Conservation (phyloP, 2,329 filamentous ascomycete genomes). For the Calonectria multiphialidica region DNA sequence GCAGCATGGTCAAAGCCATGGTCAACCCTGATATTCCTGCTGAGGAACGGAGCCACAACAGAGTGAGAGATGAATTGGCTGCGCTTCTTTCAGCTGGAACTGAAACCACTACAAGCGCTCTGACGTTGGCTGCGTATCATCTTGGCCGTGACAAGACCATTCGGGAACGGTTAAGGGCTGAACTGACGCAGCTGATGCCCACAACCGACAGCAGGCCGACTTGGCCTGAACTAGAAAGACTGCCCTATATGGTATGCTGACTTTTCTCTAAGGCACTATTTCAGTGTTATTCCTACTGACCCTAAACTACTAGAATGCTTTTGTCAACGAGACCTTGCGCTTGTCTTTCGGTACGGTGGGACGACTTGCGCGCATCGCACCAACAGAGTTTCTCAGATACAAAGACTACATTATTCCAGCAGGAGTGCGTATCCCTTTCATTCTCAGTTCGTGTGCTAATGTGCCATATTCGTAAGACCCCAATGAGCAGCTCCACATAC, state of each 20-base stretch:
- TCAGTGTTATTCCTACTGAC: background rate
- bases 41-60: background rate
- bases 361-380: background rate
- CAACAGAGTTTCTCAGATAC: background rate
- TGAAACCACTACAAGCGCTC: background rate
- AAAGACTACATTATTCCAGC: background rate
- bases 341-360: background rate
- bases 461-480: background rate
- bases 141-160: background rate
- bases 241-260: background rate
- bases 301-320: background rate
- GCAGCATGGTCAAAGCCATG: background rate
- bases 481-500: background rate
- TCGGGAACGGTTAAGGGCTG: background rate
- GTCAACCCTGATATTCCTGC: background rate
- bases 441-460: background rate
- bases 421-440: background rate
- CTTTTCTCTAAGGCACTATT: background rate
- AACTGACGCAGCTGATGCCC: background rate
- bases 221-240: background rate
- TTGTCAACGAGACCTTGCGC: background rate
- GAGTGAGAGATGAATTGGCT: background rate
- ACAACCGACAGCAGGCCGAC: background rate
- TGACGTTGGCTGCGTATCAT: background rate
- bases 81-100: background rate